Evolutionary conservation across 164 flowering plant genomes (phyloP).

Genomic region (Macadamia integrifolia): DNA sequence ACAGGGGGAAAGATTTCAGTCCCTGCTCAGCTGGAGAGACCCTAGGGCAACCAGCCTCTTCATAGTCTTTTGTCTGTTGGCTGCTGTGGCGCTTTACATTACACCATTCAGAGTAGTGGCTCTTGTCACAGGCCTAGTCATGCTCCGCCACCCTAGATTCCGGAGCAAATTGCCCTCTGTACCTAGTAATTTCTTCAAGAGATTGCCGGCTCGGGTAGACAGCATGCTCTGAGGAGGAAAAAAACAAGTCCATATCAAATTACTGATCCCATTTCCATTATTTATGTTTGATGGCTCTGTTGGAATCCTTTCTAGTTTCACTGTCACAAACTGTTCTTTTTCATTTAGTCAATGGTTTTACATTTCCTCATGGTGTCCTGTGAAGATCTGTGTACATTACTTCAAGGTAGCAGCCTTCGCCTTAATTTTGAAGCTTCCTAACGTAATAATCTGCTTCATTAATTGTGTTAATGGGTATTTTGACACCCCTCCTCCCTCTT

Average conservation of each 20-base stretch:
- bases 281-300: neutral
- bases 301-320: too few species aligned
- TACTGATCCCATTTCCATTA: neutral
- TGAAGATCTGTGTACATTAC: neutral
- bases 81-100: constrained; percentile 41
- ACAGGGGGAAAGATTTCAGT: constrained; percentile 57
- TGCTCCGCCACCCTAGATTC: constrained; percentile 60
- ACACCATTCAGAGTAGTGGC: constrained; percentile 55
- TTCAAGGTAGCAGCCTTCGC: neutral
- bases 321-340: neutral
- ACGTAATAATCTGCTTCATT: neutral
- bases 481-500: neutral
- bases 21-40: constrained; percentile 56
- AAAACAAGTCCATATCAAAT: neutral
- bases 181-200: constrained; percentile 68
- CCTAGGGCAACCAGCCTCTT: constrained; percentile 54
- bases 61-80: constrained; percentile 37
- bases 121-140: constrained; percentile 42
- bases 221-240: constrained; percentile 34
- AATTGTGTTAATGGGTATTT: neutral
- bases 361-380: neutral
- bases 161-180: constrained; percentile 64
- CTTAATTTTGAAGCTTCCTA: neutral
- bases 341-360: too few species aligned
- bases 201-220: constrained; percentile 54